phyloP scores from a whole-genome alignment of 768 basidiomycete species.

The Pleurotus tuoliensis region DNA sequence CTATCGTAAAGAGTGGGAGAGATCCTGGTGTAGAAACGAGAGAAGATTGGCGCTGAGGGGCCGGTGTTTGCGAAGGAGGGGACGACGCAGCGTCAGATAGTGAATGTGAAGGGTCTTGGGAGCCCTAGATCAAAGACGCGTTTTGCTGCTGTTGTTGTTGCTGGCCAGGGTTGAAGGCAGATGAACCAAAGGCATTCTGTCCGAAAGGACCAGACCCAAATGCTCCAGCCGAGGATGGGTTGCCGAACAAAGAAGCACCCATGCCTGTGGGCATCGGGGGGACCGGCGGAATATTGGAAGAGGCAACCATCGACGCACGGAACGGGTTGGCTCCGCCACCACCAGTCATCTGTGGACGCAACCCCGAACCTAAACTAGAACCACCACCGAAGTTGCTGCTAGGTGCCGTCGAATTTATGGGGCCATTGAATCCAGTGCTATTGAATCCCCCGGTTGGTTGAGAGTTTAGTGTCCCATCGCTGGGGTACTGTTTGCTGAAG shows the following conservation, averaged over 20 bases:
- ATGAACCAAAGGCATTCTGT: constrained; percentile 7
- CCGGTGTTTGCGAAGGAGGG: not conserved
- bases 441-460: constrained; percentile 39
- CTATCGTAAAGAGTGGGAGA: not conserved
- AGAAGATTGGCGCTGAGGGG: not conserved
- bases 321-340: constrained; percentile 56
- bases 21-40: not conserved
- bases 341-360: constrained; percentile 63
- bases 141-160: constrained; percentile 38
- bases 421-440: constrained; percentile 18
- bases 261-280: constrained; percentile 15
- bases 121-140: constrained; percentile 43
- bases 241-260: constrained; percentile 4
- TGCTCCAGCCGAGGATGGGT: not conserved
- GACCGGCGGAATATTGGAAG: constrained; percentile 10
- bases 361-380: constrained; percentile 42
- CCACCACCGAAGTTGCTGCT: constrained; percentile 15
- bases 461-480: constrained; percentile 25
- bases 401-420: too few species aligned
- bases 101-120: constrained; percentile 10
- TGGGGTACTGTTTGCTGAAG: constrained; percentile 27
- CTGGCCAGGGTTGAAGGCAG: not conserved
- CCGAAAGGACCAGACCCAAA: constrained; percentile 7
- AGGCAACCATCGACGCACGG: constrained; percentile 47
- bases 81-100: constrained; percentile 14